Base-by-base conservation (phyloP, 345 rosid genomes). In the Aquilaria sinensis region DNA sequence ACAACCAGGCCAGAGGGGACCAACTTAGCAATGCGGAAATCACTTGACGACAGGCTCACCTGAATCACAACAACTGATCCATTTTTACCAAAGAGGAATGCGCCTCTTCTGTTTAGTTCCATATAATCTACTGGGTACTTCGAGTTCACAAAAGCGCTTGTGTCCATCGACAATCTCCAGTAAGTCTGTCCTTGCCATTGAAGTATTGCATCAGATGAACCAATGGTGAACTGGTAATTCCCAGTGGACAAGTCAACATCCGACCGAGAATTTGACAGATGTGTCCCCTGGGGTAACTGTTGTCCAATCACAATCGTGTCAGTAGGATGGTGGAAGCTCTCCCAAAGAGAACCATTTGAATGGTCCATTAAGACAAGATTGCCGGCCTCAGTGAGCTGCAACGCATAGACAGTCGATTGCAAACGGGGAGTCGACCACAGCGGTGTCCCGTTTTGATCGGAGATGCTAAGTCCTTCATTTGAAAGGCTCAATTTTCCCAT, bases 301-400 rank as follows among this genome's bases (percentile, higher is more conserved):
- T 92, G 98, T 69, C 96, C 96, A 5, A 79, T 67, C 34, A 87
- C 88, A 51, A 92, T 75, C 1, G 96, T 80, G 69, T 92, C 96
- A 0, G 91, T 87, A 1, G 98, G 98, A 54, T 77, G 2, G 0
- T 70, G 48, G 65, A 92, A 92, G 67, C 93, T 92, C 62, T 92
- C 89, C 98, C 98, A 92, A 9, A 92, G 70, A 54, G 91, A 81
- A 62, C 0, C 63, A 62, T 89, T 92, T 23, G 63, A 66, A 9
- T 57, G 78, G 78, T 85, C 91, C 4, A 89, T 83, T 14, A 92
- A 60, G 61, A 84, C 77, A 56, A 92, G 84, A 67, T 92, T 89
- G 0, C 98, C 98, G 74, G 74, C 67, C 72, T 92, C 93, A 8
- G 75, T 84, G 60, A 92, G 72, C 54, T 48, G 57, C 51, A 87